A percentile compares a stretch with the other conserved stretches of the same genome.
Conservation (phyloP, 305 asterid species). For the Rubia tinctorum region DNA sequence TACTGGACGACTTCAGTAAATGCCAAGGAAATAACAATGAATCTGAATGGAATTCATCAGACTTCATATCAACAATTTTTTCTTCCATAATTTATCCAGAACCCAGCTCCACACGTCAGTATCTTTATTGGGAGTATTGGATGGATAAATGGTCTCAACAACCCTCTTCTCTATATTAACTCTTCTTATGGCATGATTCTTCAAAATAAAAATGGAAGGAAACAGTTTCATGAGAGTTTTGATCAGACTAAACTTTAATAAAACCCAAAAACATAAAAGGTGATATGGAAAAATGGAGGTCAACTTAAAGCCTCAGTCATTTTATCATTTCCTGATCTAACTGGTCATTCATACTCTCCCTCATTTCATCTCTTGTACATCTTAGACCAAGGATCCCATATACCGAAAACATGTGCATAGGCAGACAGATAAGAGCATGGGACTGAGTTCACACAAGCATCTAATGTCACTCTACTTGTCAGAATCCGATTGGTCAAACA, state of each 20-base stretch:
- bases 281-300: too few relatives aligned
- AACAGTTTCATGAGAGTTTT: not conserved
- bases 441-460: not conserved
- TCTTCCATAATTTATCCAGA: slow-evolving; percentile 53
- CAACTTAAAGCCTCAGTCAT: too few relatives aligned
- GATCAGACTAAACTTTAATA: not conserved
- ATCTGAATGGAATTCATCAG: slow-evolving; percentile 48
- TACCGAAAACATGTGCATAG: too few relatives aligned
- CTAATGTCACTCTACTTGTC: too few relatives aligned
- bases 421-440: too few relatives aligned
- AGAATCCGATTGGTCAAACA: not conserved
- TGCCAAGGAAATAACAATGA: slow-evolving; percentile 89
- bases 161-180: slow-evolving; percentile 77
- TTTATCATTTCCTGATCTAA: too few relatives aligned
- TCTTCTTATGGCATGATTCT: slow-evolving; percentile 96
- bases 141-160: slow-evolving; percentile 61
- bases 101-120: slow-evolving; percentile 64
- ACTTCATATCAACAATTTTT: slow-evolving; percentile 31
- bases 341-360: too few relatives aligned
- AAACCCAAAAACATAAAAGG: too few relatives aligned
- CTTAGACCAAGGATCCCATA: too few relatives aligned
- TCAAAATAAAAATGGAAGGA: not conserved
- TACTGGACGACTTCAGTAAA: slow-evolving; percentile 51
- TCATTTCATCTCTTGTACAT: too few relatives aligned
- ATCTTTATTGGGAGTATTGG: slow-evolving; percentile 30